Evolutionary conservation across 768 basidiomycete genomes (phyloP).

Genomic region (Serendipita sp.): DNA sequence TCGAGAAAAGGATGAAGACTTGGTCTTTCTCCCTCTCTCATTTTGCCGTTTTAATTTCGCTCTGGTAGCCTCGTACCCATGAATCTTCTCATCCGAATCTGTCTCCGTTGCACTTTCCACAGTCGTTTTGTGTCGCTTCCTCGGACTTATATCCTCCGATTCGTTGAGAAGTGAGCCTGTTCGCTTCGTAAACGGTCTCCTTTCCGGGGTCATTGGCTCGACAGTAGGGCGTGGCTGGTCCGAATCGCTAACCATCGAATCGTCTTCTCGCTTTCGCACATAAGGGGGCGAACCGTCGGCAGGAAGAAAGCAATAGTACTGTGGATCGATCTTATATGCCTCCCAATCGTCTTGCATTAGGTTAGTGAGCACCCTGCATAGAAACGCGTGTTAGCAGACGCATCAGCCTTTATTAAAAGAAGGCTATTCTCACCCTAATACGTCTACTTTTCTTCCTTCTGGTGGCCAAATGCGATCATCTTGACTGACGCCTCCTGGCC

Average conservation of each 20-base stretch:
- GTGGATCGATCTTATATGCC: neutral
- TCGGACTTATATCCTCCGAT: neutral
- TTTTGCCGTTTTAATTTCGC: neutral
- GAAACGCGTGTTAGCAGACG: neutral
- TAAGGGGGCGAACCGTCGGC: neutral
- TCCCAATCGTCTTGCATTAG: neutral
- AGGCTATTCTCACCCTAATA: no score
- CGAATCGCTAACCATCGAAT: no score
- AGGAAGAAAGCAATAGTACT: neutral
- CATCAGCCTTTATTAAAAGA: no score
- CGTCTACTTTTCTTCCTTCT: no score
- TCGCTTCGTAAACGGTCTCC: neutral
- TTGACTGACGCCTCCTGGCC: no score
- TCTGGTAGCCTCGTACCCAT: neutral
- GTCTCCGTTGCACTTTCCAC: neutral
- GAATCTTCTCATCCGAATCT: neutral
- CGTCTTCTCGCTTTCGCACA: neutral
- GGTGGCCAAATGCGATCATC: no score
- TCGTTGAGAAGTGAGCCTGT: neutral
- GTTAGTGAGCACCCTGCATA: neutral
- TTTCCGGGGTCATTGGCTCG: neutral
- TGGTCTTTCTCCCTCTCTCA: neutral
- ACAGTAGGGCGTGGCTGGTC: neutral
- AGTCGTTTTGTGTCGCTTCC: neutral
- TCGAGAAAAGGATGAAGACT: neutral